Percentiles rank a stretch among this genome's conserved stretches.
Evolutionary conservation across 208 protist genomes (phyloP).

Genomic region (Leishmania amazonensis): DNA sequence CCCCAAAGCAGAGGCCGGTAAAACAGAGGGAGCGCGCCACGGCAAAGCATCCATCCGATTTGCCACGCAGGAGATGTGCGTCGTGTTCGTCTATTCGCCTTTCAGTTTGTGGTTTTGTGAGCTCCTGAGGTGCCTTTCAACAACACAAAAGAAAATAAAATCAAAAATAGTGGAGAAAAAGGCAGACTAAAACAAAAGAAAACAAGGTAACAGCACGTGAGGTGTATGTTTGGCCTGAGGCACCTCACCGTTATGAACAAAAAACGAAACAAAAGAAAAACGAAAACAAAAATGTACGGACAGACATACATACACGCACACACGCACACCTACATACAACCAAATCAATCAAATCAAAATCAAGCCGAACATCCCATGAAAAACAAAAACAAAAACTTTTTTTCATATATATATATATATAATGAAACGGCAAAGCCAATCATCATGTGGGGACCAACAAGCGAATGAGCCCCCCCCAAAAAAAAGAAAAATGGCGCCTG

Average conservation of each 20-base stretch:
- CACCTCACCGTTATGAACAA: neutral
- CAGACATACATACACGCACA: neutral
- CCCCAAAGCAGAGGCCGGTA: neutral
- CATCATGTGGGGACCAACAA: too few relatives aligned
- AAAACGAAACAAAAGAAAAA: neutral
- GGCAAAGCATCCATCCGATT: neutral
- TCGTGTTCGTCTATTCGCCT: conserved; percentile 1
- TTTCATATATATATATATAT: neutral
- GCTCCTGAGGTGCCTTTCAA: conserved; percentile 5
- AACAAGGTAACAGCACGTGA: neutral
- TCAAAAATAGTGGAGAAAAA: neutral
- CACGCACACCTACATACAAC: neutral
- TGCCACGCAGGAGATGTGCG: conserved; percentile 1
- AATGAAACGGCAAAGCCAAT: neutral
- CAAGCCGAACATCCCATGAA: neutral
- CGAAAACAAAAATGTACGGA: neutral
- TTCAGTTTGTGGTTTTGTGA: neutral
- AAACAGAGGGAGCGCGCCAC: neutral
- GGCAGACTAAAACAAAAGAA: neutral
- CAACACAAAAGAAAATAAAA: neutral
- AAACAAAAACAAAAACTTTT: neutral
- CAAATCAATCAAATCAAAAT: neutral
- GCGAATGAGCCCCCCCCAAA: neutral
- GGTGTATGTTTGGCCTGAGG: neutral
- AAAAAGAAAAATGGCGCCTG: neutral